Base-by-base conservation (phyloP, 805 yeast genomes). In the Kuraishia floccosa region DNA sequence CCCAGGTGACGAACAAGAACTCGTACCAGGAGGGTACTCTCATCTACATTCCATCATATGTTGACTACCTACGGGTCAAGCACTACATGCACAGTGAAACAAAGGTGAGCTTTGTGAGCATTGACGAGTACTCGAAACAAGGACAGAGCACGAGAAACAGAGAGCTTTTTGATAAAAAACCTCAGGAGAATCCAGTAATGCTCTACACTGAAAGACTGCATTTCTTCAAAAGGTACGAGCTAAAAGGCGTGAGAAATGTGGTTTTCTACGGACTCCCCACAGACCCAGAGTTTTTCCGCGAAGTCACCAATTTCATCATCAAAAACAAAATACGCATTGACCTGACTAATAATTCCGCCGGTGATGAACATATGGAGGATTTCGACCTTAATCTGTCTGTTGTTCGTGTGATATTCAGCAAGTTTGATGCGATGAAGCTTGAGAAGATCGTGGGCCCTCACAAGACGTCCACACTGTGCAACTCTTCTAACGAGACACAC, bases 181-280 rank as follows among this genome's bases (percentile, higher is more conserved):
- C 45, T 13, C 41, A 41, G 17, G 33, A 35, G 25, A 50, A 52
- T 9, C 69, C 69, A 3, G 65, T 89, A 17, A 50, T 91, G 59
- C 55, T 91, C n/a, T 89, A 89, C 54, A 83, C 96, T 0, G 97
- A 89, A 46, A 77, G 98, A 65, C 60, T 89, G 49, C 97, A 91
- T 53, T 91, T 84, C 49, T 91, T 76, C 60, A 72, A 95, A 40
- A 67, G 97, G 31, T 87, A 70, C 51, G 87, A 82, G 35, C 63
- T 91, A 31, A 72, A 68, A 36, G 97, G 97, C 17, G 94, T 84
- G 15, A 78, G 81, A 47, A 80, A 76, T 34, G 65, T 91, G 12
- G 51, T 89, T 5, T 74, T 91, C 59, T 91, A 85, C 52, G 84
- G 79, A 21, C 64, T 82, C 14, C 97, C 98, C 10, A 62, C 76